Percentiles rank a stretch among this genome's conserved stretches.
Evolutionary conservation across 345 rosid genomes (phyloP).

Genomic region (Pistacia vera): DNA sequence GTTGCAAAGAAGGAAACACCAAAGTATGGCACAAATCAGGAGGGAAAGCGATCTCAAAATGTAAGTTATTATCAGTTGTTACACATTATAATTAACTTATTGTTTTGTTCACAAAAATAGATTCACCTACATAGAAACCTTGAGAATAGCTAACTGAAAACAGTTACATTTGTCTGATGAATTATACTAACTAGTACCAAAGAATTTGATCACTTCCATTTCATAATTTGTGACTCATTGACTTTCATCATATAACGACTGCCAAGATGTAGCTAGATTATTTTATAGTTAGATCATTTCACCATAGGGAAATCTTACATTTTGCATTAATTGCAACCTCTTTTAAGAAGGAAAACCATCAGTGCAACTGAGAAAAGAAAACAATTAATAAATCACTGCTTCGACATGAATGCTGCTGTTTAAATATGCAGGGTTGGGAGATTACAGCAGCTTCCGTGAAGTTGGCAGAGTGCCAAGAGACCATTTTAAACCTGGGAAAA

Average conservation of each 20-base stretch:
- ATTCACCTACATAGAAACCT: not conserved
- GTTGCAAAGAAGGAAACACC: slow-evolving; percentile 54
- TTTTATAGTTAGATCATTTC: not conserved
- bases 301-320: too few relatives aligned
- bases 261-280: not conserved
- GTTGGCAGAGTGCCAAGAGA: slow-evolving; percentile 90
- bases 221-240: not conserved
- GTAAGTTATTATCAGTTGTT: slow-evolving; percentile 45
- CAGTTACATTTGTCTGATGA: not conserved
- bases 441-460: slow-evolving; percentile 70
- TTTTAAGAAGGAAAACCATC: not conserved
- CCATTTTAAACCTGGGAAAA: slow-evolving; percentile 69
- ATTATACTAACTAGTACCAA: not conserved
- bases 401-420: slow-evolving; percentile 11
- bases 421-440: slow-evolving; percentile 62
- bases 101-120: not conserved
- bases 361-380: not conserved
- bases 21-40: slow-evolving; percentile 34
- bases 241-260: too few relatives aligned
- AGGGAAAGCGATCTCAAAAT: slow-evolving; percentile 45
- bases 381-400: not conserved
- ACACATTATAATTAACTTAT: not conserved
- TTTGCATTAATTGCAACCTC: not conserved
- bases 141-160: not conserved
- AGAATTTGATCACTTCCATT: not conserved